Evolutionary conservation across 1,284 basidiomycete species (phyloP).

Genomic region (Cryptococcus sp.): DNA sequence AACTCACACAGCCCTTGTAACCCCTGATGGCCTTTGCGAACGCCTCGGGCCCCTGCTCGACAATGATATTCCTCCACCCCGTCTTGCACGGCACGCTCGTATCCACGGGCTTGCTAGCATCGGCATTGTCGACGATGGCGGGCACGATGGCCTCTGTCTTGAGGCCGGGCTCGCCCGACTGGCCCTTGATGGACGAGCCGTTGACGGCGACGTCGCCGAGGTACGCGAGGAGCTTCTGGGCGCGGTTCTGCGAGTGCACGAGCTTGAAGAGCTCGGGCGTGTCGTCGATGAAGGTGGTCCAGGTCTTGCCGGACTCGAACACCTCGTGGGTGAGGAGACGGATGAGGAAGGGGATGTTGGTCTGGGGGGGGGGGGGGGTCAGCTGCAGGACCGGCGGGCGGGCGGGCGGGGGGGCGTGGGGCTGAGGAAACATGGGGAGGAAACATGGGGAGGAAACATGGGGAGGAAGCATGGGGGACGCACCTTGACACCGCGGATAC

Average conservation of each 20-base stretch:
- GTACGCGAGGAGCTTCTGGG: constrained; percentile 94
- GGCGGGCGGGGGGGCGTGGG: too few relatives aligned
- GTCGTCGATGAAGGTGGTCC: constrained; percentile 99
- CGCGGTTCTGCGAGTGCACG: constrained; percentile 95
- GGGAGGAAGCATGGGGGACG: neutral
- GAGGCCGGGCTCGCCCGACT: constrained; percentile 85
- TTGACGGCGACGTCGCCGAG: constrained; percentile 97
- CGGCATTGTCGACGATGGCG: constrained; percentile 70
- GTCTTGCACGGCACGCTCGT: constrained; percentile 74
- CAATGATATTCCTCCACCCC: constrained; percentile 99
- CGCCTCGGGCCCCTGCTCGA: constrained; percentile 94
- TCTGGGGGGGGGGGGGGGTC: constrained; percentile 55
- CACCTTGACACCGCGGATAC: constrained; percentile 97
- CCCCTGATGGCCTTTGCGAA: constrained; percentile 97
- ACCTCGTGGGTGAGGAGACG: constrained; percentile 95
- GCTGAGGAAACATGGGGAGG: too few relatives aligned
- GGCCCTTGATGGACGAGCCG: constrained; percentile 81
- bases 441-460: too few relatives aligned
- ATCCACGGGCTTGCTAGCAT: constrained; percentile 72
- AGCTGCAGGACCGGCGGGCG: constrained; percentile 5
- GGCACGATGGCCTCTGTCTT: constrained; percentile 86
- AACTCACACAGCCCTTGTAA: constrained; percentile 73
- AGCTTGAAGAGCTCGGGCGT: constrained; percentile 98
- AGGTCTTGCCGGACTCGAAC: constrained; percentile 93
- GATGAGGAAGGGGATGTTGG: constrained; percentile 99